phyloP scores from a whole-genome alignment of 257 asterid genomes.

The Solanum dulcamara region DNA sequence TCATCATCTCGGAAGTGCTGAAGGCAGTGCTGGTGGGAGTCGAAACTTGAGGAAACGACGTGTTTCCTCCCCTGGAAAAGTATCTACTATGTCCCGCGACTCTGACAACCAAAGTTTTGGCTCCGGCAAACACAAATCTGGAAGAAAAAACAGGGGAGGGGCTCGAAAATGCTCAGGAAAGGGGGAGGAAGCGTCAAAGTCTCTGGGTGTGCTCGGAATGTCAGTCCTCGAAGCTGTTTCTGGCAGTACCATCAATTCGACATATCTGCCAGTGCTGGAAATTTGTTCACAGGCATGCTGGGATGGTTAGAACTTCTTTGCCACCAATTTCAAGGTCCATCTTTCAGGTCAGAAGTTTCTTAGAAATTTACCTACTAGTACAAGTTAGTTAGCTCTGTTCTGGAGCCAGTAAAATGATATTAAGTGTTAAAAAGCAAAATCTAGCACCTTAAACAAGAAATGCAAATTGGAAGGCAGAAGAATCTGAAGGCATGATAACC shows the following conservation, averaged over 20 bases:
- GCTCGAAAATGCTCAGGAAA: background rate
- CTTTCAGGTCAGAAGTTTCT: background rate
- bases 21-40: too few relatives aligned
- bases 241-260: background rate
- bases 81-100: too few relatives aligned
- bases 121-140: too few relatives aligned
- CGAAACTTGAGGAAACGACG: too few relatives aligned
- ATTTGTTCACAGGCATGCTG: background rate
- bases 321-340: background rate
- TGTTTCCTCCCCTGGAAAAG: too few relatives aligned
- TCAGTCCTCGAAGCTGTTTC: background rate
- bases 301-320: background rate
- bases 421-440: background rate
- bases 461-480: background rate
- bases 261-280: background rate
- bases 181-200: background rate
- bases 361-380: background rate
- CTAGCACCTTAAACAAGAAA: background rate
- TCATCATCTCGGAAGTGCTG: too few relatives aligned
- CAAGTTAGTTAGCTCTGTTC: background rate
- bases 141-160: too few relatives aligned
- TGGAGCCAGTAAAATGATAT: background rate
- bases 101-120: too few relatives aligned
- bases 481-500: background rate
- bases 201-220: background rate